Base-by-base conservation (phyloP, 1,284 basidiomycete species). In the Ganoderma leucocontextum region DNA sequence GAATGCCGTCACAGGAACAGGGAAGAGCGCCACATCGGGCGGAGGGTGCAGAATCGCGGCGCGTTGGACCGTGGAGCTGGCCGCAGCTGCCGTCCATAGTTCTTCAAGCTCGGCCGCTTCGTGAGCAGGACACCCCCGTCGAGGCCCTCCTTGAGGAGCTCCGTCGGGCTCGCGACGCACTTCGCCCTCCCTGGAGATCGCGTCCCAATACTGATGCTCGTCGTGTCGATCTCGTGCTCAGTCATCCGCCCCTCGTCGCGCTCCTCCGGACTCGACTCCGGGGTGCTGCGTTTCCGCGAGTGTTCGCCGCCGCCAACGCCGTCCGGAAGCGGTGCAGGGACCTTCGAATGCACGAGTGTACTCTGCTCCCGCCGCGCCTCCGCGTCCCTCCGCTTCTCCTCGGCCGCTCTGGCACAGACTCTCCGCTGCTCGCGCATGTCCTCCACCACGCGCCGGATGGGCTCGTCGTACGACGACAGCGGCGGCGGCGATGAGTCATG, bases 391-490 rank as follows among this genome's bases (percentile, higher is more conserved):
- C 78, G 82, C 58, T 83, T 82, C 80, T 93, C 91, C 76, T 94
- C 90, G 75, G 96, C n/a, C 95, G 76, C 91, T 95, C 83, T 96
- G 95, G 75, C 95, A 95, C 67, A 97, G 80, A 75, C 93, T 95
- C 95, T 97, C 62, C 95, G 83, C 81, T 97, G 95, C 77, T 95
- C 90, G 61, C 95, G 87, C 92, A 97, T 95, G 75, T 95, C 94
- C 78, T 94, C 92, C 36, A 97, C 82, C 3, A 96, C 87, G 66
- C 89, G 85, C 75, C 86, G 87, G 49, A 97, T 94, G 90, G 44
- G 87, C 82, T n/a, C n/a, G n/a, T n/a, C n/a, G 73, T 91, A 89
- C 35, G 84, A 81, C 55, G 87, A 88, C 62, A 96, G 77, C 39
- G 86, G 80, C 15, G 86, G 84, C 1, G 91, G 91, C n/a, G 87